Percentiles rank a stretch among this genome's conserved stretches.
These are phyloP conservation scores for Pyrus bretschneideri DNA, from an alignment of 306 rosid genomes.

Conservation along the genomic window DNA sequence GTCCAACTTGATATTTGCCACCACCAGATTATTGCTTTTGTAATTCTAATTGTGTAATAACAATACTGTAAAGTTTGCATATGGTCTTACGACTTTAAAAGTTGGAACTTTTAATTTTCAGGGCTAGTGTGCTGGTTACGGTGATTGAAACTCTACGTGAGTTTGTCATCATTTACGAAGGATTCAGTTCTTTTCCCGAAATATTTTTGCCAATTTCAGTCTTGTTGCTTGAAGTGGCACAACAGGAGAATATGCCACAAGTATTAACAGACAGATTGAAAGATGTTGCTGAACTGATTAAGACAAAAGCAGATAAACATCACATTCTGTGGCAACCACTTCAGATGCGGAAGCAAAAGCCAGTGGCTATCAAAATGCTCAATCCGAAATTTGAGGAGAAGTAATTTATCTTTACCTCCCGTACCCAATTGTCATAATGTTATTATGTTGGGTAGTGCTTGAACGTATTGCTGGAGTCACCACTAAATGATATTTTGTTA, in stretches of 20 bases:
- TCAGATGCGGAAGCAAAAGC: conserved; percentile 83
- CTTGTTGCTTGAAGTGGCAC: conserved; percentile 42
- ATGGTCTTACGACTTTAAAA: neutral
- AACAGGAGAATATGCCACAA: conserved; percentile 44
- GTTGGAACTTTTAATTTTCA: conserved; percentile 21
- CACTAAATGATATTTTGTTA: conserved; percentile 16
- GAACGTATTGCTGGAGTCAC: neutral
- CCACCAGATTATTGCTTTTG: neutral
- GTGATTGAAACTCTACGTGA: conserved; percentile 60
- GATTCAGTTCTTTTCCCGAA: conserved; percentile 78
- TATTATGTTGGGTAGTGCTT: neutral
- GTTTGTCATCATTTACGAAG: conserved; percentile 40
- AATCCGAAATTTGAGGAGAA: conserved; percentile 77
- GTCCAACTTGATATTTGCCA: neutral
- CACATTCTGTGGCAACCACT: conserved; percentile 60
- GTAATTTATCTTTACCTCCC: conserved; percentile 32
- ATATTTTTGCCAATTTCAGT: conserved; percentile 55
- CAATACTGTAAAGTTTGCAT: neutral
- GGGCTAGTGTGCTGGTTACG: conserved; percentile 60
- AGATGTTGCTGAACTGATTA: conserved; percentile 49
- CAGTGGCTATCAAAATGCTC: conserved; percentile 67
- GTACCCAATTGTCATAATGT: neutral
- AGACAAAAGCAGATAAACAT: conserved; percentile 42
- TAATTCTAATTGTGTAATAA: neutral
- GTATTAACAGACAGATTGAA: conserved; percentile 40